A percentile compares a stretch with the other conserved stretches of the same genome.
Conservation (phyloP, 768 basidiomycete genomes). For the Candolleomyces eurysporus region DNA sequence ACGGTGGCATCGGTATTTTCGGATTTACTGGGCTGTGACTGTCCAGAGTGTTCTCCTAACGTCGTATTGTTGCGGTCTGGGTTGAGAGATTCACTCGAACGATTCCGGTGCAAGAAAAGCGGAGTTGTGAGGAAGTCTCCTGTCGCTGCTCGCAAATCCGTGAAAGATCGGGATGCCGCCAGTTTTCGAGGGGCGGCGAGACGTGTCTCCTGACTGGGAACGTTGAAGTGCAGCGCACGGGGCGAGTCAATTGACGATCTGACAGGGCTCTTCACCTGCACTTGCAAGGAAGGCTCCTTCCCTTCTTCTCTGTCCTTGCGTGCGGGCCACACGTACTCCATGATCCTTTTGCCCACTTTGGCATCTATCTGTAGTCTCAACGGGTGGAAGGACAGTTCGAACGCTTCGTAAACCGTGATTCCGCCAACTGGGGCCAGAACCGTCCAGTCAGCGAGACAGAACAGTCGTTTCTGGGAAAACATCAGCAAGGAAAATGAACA, state of each 20-base stretch:
- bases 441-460: conserved; percentile 77
- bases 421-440: conserved; percentile 90
- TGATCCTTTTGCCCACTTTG: conserved; percentile 72
- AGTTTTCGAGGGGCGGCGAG: conserved; percentile 49
- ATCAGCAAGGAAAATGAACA: background rate
- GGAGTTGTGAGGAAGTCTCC: conserved; percentile 28
- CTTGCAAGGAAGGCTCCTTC: conserved; percentile 21
- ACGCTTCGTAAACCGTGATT: conserved; percentile 83
- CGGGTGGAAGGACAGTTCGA: conserved; percentile 82
- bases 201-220: conserved; percentile 4
- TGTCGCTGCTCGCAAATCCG: conserved; percentile 55
- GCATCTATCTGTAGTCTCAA: conserved; percentile 86
- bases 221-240: conserved; percentile 25
- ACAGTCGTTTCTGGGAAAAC: conserved; percentile 57
- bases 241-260: conserved; percentile 55
- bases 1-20: conserved; percentile 65
- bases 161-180: conserved; percentile 66
- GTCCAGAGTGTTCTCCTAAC: conserved; percentile 3
- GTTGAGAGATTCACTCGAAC: conserved; percentile 38
- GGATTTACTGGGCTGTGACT: background rate
- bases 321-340: conserved; percentile 86
- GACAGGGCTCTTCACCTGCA: conserved; percentile 14
- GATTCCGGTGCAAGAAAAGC: conserved; percentile 31
- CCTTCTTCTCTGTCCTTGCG: conserved; percentile 39
- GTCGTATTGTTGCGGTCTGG: conserved; percentile 1